These are phyloP conservation scores for Stentor roeselii DNA, from an alignment of 73 alveolate species.

Conservation along the genomic window DNA sequence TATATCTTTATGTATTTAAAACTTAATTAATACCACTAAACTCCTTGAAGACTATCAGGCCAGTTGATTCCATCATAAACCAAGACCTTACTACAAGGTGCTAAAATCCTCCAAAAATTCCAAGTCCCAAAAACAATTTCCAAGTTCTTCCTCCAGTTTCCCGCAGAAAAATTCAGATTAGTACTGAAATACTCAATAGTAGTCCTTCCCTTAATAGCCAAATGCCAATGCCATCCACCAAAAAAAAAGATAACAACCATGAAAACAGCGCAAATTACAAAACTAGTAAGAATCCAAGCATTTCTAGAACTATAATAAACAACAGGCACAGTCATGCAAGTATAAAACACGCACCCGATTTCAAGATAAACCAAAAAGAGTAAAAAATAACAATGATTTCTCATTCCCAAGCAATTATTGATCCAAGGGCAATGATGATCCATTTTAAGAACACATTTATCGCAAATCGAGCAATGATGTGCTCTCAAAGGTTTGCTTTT, in stretches of 20 bases:
- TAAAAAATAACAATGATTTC: conserved; percentile 1
- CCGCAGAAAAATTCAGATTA: background rate
- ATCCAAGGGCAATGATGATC: conserved; percentile 27
- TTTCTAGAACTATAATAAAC: background rate
- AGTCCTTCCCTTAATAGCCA: background rate
- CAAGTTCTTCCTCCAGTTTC: conserved; percentile 24
- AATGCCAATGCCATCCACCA: conserved; percentile 25
- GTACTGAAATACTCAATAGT: conserved; percentile 2
- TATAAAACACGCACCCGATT: background rate
- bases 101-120: background rate
- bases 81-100: background rate
- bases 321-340: background rate
- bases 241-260: background rate
- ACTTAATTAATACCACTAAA: background rate
- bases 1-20: too few species aligned
- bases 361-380: background rate
- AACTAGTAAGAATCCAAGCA: background rate
- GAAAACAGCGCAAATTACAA: conserved; percentile 10
- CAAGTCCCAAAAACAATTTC: conserved; percentile 2
- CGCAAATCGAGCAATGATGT: conserved; percentile 15
- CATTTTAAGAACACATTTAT: conserved; percentile 15
- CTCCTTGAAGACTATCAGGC: conserved; percentile 18
- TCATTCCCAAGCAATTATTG: conserved; percentile 4
- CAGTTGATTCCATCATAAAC: background rate
- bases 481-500: background rate